These are phyloP conservation scores for Olyra latifolia DNA, from an alignment of 176 grass and related monocot genomes.

Conservation along the genomic window DNA sequence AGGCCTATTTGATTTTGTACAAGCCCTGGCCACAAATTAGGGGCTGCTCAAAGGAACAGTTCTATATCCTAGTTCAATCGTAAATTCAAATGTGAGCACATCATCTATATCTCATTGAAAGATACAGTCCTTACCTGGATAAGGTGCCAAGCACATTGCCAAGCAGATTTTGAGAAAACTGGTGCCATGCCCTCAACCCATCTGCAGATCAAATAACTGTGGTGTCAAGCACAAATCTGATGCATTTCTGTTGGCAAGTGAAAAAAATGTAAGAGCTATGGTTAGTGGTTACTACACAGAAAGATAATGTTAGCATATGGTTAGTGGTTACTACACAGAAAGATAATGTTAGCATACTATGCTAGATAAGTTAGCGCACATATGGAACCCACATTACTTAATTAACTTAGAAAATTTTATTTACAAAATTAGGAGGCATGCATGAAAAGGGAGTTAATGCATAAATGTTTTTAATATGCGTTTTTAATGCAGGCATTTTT, in stretches of 20 bases:
- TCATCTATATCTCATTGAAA: constrained; percentile 15
- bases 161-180: constrained; percentile 86
- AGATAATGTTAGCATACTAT: not conserved
- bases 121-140: constrained; percentile 60
- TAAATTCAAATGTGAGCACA: constrained; percentile 4
- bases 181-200: constrained; percentile 93
- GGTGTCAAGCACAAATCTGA: constrained; percentile 10
- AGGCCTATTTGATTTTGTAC: constrained; percentile 4
- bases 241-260: not conserved
- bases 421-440: not conserved
- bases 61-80: not conserved
- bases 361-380: not conserved
- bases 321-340: constrained; percentile 1
- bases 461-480: not conserved
- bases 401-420: not conserved
- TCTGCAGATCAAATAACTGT: constrained; percentile 47
- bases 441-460: not conserved
- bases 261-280: not conserved
- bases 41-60: not conserved
- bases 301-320: constrained; percentile 7
- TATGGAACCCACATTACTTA: not conserved
- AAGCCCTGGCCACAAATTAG: constrained; percentile 6
- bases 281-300: not conserved
- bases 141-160: constrained; percentile 95
- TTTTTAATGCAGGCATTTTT: not conserved